These are phyloP conservation scores for Pisolithus marmoratus DNA, from an alignment of 768 basidiomycete genomes.

Conservation along the genomic window DNA sequence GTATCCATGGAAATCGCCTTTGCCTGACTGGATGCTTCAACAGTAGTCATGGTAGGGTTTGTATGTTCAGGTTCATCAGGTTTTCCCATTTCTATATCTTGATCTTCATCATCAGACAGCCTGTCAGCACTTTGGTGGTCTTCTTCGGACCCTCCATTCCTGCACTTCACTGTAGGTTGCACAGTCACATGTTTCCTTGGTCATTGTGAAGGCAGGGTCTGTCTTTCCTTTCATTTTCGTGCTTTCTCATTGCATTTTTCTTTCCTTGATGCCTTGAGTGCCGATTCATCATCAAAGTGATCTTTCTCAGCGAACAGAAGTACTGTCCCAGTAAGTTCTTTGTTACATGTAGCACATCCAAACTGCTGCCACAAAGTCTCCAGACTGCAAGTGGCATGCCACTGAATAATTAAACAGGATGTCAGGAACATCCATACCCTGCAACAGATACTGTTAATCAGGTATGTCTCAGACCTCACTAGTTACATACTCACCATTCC, in stretches of 20 bases:
- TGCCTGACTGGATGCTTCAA: too few relatives aligned
- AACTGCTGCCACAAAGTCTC: constrained; percentile 30
- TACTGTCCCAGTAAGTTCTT: constrained; percentile 10
- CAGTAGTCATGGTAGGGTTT: too few relatives aligned
- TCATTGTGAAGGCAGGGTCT: too few relatives aligned
- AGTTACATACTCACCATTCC: constrained; percentile 26
- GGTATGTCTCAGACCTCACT: too few relatives aligned
- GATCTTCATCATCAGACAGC: background rate
- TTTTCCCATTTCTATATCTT: background rate
- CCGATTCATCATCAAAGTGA: constrained; percentile 17
- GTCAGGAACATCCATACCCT: constrained; percentile 34
- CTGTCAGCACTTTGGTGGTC: too few relatives aligned
- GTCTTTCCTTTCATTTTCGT: too few relatives aligned
- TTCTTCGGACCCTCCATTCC: too few relatives aligned
- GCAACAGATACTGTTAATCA: too few relatives aligned
- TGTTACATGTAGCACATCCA: constrained; percentile 22
- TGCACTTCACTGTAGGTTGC: too few relatives aligned
- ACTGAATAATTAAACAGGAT: constrained; percentile 34
- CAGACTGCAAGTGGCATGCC: constrained; percentile 18
- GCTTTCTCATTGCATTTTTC: constrained; percentile 1
- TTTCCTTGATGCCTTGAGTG: background rate
- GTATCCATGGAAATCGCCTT: background rate
- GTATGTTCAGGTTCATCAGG: too few relatives aligned
- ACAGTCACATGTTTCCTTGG: background rate
- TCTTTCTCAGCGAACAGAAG: constrained; percentile 26